Evolutionary conservation across 1,139 yeast genomes (phyloP), one percentile per base, ranked within the genome.

Genomic region (Scheffersomyces quercinus): DNA sequence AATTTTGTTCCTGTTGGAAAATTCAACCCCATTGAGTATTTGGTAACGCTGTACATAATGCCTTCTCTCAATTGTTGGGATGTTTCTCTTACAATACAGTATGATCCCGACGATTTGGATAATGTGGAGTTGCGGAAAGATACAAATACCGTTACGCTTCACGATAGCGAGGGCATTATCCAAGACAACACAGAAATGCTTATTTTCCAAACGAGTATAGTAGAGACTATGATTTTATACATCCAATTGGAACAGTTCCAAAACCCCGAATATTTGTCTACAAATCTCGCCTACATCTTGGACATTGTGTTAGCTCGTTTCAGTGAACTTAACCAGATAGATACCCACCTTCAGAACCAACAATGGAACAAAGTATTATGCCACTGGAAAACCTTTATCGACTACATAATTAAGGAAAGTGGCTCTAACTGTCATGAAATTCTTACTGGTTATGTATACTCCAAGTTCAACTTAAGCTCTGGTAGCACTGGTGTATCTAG

Each of bases 191-290:
- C 63, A 1, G 62, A 60, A 31, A 43, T 51, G 10, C 48, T 57
- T 11, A 53, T 70, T 30, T 50, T 52, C 15, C 74, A 72, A 46
- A 53, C 66, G 2, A 70, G 76, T 12, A 49, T 68, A 2, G 57
- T 64, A 8, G 75, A 73, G 46, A 49, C 73, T 0, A 45, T 73
- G 16, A 57, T 73, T 2, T 58, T 70, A 29, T 73, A 70, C 50
- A 53, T 71, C 32, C 79, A 74, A 51, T 57, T 75, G 28, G 75
- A 72, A 48, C 76, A 68, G 49, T 68, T 73, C 43, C 78, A 73
- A 49, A 65, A 70, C 43, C 56, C 67, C 0, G 77, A 72, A 28
- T 74, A 53, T 43, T 59, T 73, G 34, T 54, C 75, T 0, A 37
- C 46, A 3, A 68, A 67, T 36, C 49, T 73, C 30, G 49, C 58